phyloP scores from a whole-genome alignment of 192 early-diverging fungal genomes.

The Coemansia sp. region DNA sequence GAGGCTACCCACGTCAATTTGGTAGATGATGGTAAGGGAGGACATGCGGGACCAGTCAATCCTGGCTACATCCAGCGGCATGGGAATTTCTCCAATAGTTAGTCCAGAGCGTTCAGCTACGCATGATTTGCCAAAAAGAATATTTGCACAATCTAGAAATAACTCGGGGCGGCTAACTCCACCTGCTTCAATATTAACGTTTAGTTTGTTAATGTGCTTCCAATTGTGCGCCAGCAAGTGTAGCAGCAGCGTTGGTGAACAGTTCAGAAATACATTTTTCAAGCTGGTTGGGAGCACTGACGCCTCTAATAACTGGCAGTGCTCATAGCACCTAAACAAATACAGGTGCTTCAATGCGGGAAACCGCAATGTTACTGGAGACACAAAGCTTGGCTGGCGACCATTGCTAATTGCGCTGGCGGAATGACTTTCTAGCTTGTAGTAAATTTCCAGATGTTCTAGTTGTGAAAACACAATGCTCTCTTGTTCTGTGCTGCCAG shows the following conservation, averaged over 20 bases:
- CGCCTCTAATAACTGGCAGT: conserved; percentile 6
- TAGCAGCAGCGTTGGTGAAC: neutral
- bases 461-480: conserved; percentile 1
- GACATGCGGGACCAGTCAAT: conserved; percentile 2
- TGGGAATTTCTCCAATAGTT: neutral
- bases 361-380: neutral
- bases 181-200: neutral
- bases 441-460: conserved; percentile 5
- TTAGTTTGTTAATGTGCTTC: neutral
- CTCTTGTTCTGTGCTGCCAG: neutral
- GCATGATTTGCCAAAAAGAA: neutral
- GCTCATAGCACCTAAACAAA: conserved; percentile 5
- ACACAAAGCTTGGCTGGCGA: neutral
- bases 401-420: neutral
- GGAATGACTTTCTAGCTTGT: neutral
- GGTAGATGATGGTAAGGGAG: conserved; percentile 1
- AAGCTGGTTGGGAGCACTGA: neutral
- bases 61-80: neutral
- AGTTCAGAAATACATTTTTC: neutral
- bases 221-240: neutral
- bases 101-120: neutral
- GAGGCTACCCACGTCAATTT: neutral
- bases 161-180: no score
- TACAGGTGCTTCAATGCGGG: neutral
- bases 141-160: conserved; percentile 1